Evolutionary conservation across 176 grass and related monocot genomes (phyloP).

Genomic region (Urochloa ruziziensis): DNA sequence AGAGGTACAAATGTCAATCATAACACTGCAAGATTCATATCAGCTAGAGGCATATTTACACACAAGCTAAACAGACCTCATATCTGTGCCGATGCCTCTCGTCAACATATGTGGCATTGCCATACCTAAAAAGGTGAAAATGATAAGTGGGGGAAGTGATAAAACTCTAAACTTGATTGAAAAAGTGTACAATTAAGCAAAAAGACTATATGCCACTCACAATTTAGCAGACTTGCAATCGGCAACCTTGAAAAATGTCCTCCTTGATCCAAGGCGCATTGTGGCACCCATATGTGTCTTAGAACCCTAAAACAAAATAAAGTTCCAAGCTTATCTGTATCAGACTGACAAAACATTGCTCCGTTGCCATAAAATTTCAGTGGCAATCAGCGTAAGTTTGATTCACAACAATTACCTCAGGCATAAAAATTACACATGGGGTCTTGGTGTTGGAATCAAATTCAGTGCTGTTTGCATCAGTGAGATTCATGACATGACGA

Average conservation of each 20-base stretch:
- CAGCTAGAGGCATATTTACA: neutral
- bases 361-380: neutral
- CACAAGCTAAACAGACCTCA: slow-evolving; percentile 43
- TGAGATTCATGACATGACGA: slow-evolving; percentile 60
- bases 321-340: neutral
- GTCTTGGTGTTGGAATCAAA: slow-evolving; percentile 54
- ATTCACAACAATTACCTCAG: slow-evolving; percentile 53
- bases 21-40: neutral
- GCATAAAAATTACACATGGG: slow-evolving; percentile 80
- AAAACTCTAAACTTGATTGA: neutral
- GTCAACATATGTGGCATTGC: slow-evolving; percentile 57
- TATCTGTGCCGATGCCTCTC: slow-evolving; percentile 87
- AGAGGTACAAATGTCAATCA: neutral
- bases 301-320: slow-evolving; percentile 52
- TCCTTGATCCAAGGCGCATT: slow-evolving; percentile 83
- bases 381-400: neutral
- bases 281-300: slow-evolving; percentile 87
- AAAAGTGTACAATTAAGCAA: neutral
- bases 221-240: slow-evolving; percentile 77
- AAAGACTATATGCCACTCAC: slow-evolving; percentile 43
- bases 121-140: slow-evolving; percentile 52
- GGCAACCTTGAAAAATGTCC: slow-evolving; percentile 57
- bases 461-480: slow-evolving; percentile 64
- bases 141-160: neutral
- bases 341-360: neutral